A percentile compares a stretch with the other conserved stretches of the same genome.
phyloP scores from a whole-genome alignment of 345 rosid species.

The Boechera stricta region DNA sequence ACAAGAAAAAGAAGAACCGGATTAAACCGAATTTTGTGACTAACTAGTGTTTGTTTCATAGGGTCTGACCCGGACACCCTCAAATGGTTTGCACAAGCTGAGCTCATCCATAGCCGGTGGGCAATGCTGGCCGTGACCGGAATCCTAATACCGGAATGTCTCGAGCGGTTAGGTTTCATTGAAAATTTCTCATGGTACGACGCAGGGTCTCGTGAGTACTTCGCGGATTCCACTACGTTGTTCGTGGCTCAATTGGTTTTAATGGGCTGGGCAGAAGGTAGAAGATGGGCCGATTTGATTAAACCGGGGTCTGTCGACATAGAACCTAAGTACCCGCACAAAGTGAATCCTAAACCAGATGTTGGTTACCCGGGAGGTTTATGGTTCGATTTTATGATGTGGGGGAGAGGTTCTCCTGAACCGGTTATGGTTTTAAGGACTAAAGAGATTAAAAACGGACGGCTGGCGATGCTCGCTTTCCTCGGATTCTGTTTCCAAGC shows the following conservation, averaged over 20 bases:
- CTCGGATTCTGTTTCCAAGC: conserved; percentile 92
- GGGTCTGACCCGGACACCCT: conserved; percentile 88
- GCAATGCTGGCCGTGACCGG: conserved; percentile 97
- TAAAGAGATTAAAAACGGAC: conserved; percentile 91
- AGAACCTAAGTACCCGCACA: conserved; percentile 67
- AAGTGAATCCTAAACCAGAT: conserved; percentile 72
- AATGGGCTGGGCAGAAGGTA: conserved; percentile 94
- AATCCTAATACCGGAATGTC: conserved; percentile 80
- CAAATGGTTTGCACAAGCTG: conserved; percentile 97
- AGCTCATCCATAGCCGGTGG: conserved; percentile 88
- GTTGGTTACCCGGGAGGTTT: conserved; percentile 93
- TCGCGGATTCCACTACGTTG: conserved; percentile 75
- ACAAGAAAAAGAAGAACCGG: not conserved
- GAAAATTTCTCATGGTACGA: conserved; percentile 86
- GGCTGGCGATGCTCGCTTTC: conserved; percentile 93
- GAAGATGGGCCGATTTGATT: conserved; percentile 91
- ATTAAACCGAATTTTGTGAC: not conserved
- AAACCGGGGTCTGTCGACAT: conserved; percentile 86
- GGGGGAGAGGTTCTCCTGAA: conserved; percentile 97
- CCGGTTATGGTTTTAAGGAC: conserved; percentile 95
- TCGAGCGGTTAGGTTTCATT: conserved; percentile 72
- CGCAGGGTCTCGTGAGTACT: conserved; percentile 77
- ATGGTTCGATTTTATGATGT: conserved; percentile 87
- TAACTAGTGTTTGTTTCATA: conserved; percentile 34
- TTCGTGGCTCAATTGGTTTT: conserved; percentile 72